Evolutionary conservation across 2,329 filamentous ascomycete genomes (phyloP), one percentile per base, ranked within the genome.

Genomic region (Pseudocercospora ulei): DNA sequence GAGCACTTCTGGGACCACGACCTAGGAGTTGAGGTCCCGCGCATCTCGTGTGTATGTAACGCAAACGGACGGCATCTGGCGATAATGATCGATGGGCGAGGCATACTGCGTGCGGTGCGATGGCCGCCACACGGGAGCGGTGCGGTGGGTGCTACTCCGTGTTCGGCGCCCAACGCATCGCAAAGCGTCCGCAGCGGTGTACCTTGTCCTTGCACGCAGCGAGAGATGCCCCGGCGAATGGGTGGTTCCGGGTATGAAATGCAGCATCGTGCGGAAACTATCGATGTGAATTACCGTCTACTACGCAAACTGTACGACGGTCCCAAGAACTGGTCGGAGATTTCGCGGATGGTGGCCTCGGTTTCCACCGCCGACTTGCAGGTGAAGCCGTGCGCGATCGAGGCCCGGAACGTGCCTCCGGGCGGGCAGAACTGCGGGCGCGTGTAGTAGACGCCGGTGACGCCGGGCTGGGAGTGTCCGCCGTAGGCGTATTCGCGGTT

Each of bases 381-480:
- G 4, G 81, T 83, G 62, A 86, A 84, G 44, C 83, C 84, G 49
- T 88, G 82, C 7, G 90, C 68, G 35, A 90, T 76, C 53, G 80
- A 77, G 58, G 71, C 75, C 53, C 73, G 73, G 64, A 86, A 88
- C 1, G 78, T 84, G 28, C 80, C 82, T 19, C 83, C 83, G 0
- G 83, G 82, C 0, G 83, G 83, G 33, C 80, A 75, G 19, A 75
- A 72, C 48, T 69, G 71, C 1, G 84, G 83, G 28, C 50, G 53
- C 9, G 82, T 88, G 76, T 78, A 86, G 65, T 90, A 92, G 5
- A 92, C 83, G 33, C 84, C 84, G 3, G 81, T 88, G 40, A 79
- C 61, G 14, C 73, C 73, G 34, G 66, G 73, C 51, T 73, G 73
- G 56, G 83, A 76, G 59, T 92, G 84, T 1, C 84, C 84, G 27